Percentiles rank a stretch among this genome's conserved stretches.
Conservation (phyloP, 1,139 yeast genomes). For the Yueomyces sp. region DNA sequence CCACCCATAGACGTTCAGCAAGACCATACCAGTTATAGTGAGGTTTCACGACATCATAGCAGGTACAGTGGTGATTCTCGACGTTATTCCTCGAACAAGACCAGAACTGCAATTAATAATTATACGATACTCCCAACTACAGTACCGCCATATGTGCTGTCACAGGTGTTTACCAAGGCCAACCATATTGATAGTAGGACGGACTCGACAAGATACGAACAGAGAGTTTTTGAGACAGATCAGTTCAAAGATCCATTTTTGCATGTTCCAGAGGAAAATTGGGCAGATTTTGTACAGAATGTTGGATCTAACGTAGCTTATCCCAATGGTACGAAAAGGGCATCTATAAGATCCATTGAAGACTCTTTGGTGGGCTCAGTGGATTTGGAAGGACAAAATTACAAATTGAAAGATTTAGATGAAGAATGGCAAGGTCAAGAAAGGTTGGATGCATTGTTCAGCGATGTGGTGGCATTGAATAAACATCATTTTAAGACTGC, state of each 20-base stretch:
- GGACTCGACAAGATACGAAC: neutral
- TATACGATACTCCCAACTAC: slow-evolving; percentile 21
- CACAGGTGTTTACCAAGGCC: slow-evolving; percentile 9
- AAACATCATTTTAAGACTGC: slow-evolving; percentile 12
- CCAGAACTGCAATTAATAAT: slow-evolving; percentile 9
- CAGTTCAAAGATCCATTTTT: slow-evolving; percentile 15
- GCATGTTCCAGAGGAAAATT: slow-evolving; percentile 12
- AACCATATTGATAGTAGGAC: neutral
- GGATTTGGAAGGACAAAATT: slow-evolving; percentile 10
- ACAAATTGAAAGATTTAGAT: slow-evolving; percentile 24
- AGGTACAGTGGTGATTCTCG: too few relatives aligned
- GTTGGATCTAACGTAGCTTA: slow-evolving; percentile 20
- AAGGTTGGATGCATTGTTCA: slow-evolving; percentile 42
- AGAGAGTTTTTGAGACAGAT: slow-evolving; percentile 1
- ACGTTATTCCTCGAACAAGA: too few relatives aligned
- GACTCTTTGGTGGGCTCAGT: slow-evolving; percentile 12
- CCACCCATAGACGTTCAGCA: too few relatives aligned
- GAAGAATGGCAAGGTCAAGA: slow-evolving; percentile 64
- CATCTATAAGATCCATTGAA: neutral
- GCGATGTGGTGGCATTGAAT: slow-evolving; percentile 15
- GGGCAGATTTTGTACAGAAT: slow-evolving; percentile 16
- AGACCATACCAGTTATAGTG: too few relatives aligned
- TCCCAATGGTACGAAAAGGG: slow-evolving; percentile 6
- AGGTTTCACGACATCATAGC: too few relatives aligned
- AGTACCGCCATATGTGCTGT: slow-evolving; percentile 24